Evolutionary conservation across 2,329 filamentous ascomycete species (phyloP), one percentile per base, ranked within the genome.

Genomic region (Dothistroma septosporum): DNA sequence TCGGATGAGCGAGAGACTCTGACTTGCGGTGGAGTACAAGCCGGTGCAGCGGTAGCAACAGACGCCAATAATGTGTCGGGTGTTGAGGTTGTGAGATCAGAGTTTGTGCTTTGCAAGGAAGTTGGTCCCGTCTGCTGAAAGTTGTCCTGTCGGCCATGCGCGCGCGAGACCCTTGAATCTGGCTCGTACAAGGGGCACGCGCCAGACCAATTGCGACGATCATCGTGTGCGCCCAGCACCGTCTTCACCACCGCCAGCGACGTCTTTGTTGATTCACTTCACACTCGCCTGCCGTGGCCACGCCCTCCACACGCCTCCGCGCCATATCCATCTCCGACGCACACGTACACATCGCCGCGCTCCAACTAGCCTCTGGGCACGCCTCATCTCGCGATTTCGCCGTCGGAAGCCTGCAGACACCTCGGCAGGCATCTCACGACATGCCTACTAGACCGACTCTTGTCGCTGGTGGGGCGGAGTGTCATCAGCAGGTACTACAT

Each of bases 21-120:
- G 61, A 67, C 69, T 69, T 72, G 71, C 70, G 70, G 64, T 73
- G 71, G 70, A 72, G 71, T 72, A 72, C 70, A 72, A 72, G 70
- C 55, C 53, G 28, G 53, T 12, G 44, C 19, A 9, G 32, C 16
- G 7, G 21, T 32, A 8, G 19, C 24, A 28, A 28, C 24, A 28
- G 24, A 28, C 2, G 24, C 24, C 24, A 28, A 28, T 28, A n/a
- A n/a, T n/a, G n/a, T n/a, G n/a, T n/a, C n/a, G n/a, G n/a, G n/a
- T n/a, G n/a, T n/a, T n/a, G 50, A 16, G n/a, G 50, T 53, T 21
- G 7, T 53, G 21, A 9, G 19, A n/a, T 11, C 28, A 55, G 35
- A 24, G 53, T 55, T 44, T 41, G 35, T 21, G 32, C 1, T 37
- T 16, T 9, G 11, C 32, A 55, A 55, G 49, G 49, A 50, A 50